A percentile compares a stretch with the other conserved stretches of the same genome.
Evolutionary conservation across 202 grass and related monocot species (phyloP).

Genomic region (Carex sylvatica): DNA sequence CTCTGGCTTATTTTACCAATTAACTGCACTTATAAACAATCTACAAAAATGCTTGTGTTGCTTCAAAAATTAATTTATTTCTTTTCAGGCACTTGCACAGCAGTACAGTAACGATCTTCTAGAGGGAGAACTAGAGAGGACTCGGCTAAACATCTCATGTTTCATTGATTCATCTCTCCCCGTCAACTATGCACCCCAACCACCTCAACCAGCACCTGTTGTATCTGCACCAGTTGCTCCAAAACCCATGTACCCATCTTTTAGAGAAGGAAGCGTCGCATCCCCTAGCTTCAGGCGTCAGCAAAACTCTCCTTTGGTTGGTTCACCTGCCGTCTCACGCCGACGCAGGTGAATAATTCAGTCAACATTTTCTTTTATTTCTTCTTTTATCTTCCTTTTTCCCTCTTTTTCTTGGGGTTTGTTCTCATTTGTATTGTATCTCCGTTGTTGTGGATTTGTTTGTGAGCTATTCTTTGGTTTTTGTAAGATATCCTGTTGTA

Average conservation of each 20-base stretch:
- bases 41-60: background rate
- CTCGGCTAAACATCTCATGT: constrained; percentile 85
- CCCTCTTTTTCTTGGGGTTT: background rate
- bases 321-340: constrained; percentile 51
- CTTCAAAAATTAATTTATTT: background rate
- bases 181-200: constrained; percentile 20
- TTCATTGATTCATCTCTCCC: constrained; percentile 76
- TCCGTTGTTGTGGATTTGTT: constrained; percentile 1
- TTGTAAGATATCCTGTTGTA: constrained; percentile 33
- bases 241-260: constrained; percentile 29
- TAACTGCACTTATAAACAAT: background rate
- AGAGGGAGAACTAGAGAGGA: constrained; percentile 84
- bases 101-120: constrained; percentile 76
- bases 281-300: constrained; percentile 83
- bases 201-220: constrained; percentile 43
- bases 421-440: constrained; percentile 11
- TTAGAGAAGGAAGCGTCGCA: constrained; percentile 33
- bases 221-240: constrained; percentile 44
- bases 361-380: background rate
- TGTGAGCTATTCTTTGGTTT: constrained; percentile 29
- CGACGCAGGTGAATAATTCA: constrained; percentile 50
- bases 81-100: constrained; percentile 63
- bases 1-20: background rate
- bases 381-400: background rate
- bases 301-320: constrained; percentile 29